These are phyloP conservation scores for Immersiella caudata DNA, from an alignment of 495 filamentous ascomycete species.

Conservation along the genomic window DNA sequence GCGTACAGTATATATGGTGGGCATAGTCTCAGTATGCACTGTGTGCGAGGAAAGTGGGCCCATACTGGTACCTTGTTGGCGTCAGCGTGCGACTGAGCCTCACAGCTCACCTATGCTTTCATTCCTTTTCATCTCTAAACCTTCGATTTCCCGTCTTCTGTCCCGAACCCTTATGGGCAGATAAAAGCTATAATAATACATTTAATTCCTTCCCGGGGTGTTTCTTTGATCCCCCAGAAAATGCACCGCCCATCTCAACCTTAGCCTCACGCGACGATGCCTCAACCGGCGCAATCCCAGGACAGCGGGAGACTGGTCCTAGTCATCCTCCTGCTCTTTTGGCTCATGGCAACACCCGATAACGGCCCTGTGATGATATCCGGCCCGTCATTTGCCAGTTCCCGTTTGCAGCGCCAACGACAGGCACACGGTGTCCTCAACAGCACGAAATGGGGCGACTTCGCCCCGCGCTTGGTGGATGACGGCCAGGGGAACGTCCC, in stretches of 20 bases:
- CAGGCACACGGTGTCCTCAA: slow-evolving; percentile 68
- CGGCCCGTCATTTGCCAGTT: slow-evolving; percentile 40
- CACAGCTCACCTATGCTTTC: neutral
- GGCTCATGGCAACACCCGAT: slow-evolving; percentile 45
- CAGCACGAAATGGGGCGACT: slow-evolving; percentile 73
- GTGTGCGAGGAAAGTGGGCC: neutral
- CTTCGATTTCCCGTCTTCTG: too few relatives aligned
- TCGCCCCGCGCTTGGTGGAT: slow-evolving; percentile 52
- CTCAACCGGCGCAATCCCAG: slow-evolving; percentile 36
- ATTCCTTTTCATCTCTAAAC: neutral
- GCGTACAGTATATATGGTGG: neutral
- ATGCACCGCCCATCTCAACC: neutral
- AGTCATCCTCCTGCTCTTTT: slow-evolving; percentile 47
- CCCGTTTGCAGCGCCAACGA: slow-evolving; percentile 52
- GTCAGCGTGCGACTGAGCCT: neutral
- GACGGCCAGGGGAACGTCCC: slow-evolving; percentile 31
- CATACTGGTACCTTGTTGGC: neutral
- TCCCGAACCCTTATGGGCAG: too few relatives aligned
- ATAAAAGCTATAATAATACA: too few relatives aligned
- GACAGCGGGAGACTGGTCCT: slow-evolving; percentile 45
- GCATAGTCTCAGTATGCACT: neutral
- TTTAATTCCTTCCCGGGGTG: too few relatives aligned
- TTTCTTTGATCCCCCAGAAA: neutral
- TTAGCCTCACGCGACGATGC: slow-evolving; percentile 32
- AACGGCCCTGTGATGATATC: slow-evolving; percentile 45